phyloP scores from a whole-genome alignment of 2,329 filamentous ascomycete genomes.

The Aspergillus nomiae region DNA sequence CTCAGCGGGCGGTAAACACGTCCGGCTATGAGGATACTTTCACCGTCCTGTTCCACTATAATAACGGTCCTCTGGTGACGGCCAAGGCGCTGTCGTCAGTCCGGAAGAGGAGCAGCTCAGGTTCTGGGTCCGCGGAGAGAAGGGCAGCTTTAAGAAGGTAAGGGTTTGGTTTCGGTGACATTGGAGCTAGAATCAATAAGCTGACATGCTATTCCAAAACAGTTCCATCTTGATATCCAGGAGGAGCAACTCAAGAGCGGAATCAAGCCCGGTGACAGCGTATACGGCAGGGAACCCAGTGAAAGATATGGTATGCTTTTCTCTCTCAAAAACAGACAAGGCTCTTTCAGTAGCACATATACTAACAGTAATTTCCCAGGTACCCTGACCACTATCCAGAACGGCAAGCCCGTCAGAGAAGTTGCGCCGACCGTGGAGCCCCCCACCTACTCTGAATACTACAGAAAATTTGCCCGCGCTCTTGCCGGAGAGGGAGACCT shows the following conservation, averaged over 20 bases:
- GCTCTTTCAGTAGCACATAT: neutral
- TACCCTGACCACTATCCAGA: constrained; percentile 57
- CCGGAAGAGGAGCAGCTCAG: constrained; percentile 69
- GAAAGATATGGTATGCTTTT: constrained; percentile 56
- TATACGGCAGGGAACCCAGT: constrained; percentile 66
- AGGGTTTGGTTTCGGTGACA: constrained; percentile 25
- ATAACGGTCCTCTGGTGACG: constrained; percentile 64
- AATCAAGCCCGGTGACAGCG: constrained; percentile 60
- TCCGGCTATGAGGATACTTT: constrained; percentile 52
- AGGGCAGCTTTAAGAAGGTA: constrained; percentile 73
- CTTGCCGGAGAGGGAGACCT: constrained; percentile 55
- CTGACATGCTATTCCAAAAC: neutral
- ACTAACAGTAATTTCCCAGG: constrained; percentile 24
- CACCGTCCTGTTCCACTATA: constrained; percentile 68
- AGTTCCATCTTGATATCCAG: constrained; percentile 68
- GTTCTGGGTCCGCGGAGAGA: constrained; percentile 75
- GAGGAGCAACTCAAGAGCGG: constrained; percentile 73
- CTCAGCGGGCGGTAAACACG: constrained; percentile 63
- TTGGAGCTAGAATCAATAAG: neutral
- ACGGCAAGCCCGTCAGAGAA: constrained; percentile 54
- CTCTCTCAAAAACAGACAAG: neutral
- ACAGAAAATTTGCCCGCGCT: constrained; percentile 57
- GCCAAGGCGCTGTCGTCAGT: constrained; percentile 69
- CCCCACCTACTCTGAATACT: constrained; percentile 70
- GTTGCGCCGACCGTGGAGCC: constrained; percentile 62